Base-by-base conservation (phyloP, 1,139 yeast species). In the Kodamaea anthophila region DNA sequence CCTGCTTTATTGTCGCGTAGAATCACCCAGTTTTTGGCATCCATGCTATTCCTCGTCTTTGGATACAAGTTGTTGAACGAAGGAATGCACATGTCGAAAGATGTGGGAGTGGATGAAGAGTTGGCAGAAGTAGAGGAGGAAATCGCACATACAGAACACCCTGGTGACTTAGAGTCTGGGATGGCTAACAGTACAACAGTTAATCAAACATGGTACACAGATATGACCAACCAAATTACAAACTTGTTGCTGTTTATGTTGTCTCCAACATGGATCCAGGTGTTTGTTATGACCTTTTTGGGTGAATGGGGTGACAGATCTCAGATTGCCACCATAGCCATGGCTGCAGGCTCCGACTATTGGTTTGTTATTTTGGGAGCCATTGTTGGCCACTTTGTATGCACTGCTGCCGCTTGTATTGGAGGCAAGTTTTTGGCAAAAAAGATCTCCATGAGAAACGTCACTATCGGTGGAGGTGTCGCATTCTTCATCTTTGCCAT, bases 301-400 rank as follows among this genome's bases (percentile, higher is more conserved):
- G 98, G 96, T 35, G 99, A 91, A 62, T 87, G 97, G 94, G 99
- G 99, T 29, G 99, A 91, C 56, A 77, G 98, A 49, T 87, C 96
- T 9, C 99, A 91, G 60, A 86, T 91, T 32, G 96, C 97, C 21
- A 93, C 96, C 24, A 87, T 91, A 48, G 98, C 98, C 31, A 83
- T 91, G 94, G 97, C 97, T 28, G 96, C 98, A 1, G 96, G 96
- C 22, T 79, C 87, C 21, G 85, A 87, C 54, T 91, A 86, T 60
- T 79, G 94, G 91, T 70, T 70, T 48, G 95, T 88, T 28, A 85
- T 91, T 27, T 44, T 80, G 26, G 98, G 99, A 36, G 95, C 95
- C 13, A 76, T 87, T 24, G 54, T 82, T 26, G 99, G 98, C 15
- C 99, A 91, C 55, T 78, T 82, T 8, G 35, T 83, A n/a, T 91